phyloP scores from a whole-genome alignment of 306 rosid genomes.

The Medicago ruthenica region DNA sequence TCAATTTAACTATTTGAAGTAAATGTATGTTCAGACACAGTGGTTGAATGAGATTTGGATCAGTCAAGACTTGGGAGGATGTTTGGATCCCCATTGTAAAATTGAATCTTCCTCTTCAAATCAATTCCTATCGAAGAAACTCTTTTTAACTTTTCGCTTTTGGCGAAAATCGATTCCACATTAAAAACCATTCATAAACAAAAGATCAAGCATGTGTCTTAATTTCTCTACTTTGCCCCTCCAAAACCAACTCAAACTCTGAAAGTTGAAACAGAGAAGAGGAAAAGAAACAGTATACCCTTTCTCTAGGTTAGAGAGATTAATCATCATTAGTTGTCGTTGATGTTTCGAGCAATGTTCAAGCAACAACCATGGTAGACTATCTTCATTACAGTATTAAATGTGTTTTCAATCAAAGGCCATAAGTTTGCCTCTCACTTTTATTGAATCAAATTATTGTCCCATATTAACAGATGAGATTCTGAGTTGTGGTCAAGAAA shows the following conservation, averaged over 20 bases:
- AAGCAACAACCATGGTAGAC: too few species aligned
- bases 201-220: not conserved
- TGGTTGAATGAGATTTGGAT: constrained; percentile 8
- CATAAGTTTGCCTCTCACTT: too few species aligned
- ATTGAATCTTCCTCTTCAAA: not conserved
- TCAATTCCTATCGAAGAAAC: not conserved
- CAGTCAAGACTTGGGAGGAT: not conserved
- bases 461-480: too few species aligned
- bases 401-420: too few species aligned
- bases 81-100: not conserved
- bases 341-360: too few species aligned
- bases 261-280: not conserved
- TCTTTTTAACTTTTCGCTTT: not conserved
- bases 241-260: not conserved
- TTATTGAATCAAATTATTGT: too few species aligned
- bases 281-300: too few species aligned
- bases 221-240: not conserved
- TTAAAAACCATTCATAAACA: not conserved
- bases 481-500: too few species aligned
- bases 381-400: too few species aligned
- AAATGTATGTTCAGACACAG: not conserved
- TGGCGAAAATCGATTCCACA: not conserved
- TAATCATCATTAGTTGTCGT: too few species aligned
- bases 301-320: too few species aligned
- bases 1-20: constrained; percentile 31